These are phyloP conservation scores for Emmonsiellopsis sp. DNA, from an alignment of 2,329 filamentous ascomycete species.

Conservation along the genomic window DNA sequence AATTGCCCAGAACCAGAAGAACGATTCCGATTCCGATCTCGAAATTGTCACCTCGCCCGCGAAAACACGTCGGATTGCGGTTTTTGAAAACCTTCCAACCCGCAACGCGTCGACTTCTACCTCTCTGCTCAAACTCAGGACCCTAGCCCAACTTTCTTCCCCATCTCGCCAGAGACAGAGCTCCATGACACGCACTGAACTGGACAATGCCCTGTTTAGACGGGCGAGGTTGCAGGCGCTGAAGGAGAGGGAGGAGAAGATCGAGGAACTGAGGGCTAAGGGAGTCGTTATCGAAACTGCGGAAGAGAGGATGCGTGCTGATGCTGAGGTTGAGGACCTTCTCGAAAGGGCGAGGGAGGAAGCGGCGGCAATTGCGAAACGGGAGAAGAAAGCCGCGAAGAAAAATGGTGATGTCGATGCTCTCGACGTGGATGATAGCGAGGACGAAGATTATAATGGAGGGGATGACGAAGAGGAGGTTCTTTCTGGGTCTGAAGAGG, in stretches of 20 bases:
- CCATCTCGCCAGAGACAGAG: slow-evolving; percentile 38
- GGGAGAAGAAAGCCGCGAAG: slow-evolving; percentile 66
- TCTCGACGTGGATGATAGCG: slow-evolving; percentile 44
- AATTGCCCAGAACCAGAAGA: slow-evolving; percentile 24
- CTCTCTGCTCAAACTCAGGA: slow-evolving; percentile 59
- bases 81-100: slow-evolving; percentile 61
- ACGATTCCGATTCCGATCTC: slow-evolving; percentile 46
- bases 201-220: slow-evolving; percentile 58
- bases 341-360: slow-evolving; percentile 76
- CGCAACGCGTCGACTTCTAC: slow-evolving; percentile 46
- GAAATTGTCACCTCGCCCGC: slow-evolving; percentile 48
- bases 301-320: slow-evolving; percentile 75
- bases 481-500: slow-evolving; percentile 15
- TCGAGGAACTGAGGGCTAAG: slow-evolving; percentile 67
- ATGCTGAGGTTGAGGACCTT: slow-evolving; percentile 77
- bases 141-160: slow-evolving; percentile 58
- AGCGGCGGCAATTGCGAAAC: slow-evolving; percentile 65
- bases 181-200: slow-evolving; percentile 58
- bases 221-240: slow-evolving; percentile 73
- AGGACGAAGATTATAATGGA: slow-evolving; percentile 36
- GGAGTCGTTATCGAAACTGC: slow-evolving; percentile 74
- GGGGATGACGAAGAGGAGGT: slow-evolving; percentile 25
- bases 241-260: slow-evolving; percentile 63
- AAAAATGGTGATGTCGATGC: slow-evolving; percentile 43
- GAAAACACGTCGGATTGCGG: slow-evolving; percentile 37